Conservation (phyloP, 805 yeast species). For the Metschnikowia peoriensis region DNA sequence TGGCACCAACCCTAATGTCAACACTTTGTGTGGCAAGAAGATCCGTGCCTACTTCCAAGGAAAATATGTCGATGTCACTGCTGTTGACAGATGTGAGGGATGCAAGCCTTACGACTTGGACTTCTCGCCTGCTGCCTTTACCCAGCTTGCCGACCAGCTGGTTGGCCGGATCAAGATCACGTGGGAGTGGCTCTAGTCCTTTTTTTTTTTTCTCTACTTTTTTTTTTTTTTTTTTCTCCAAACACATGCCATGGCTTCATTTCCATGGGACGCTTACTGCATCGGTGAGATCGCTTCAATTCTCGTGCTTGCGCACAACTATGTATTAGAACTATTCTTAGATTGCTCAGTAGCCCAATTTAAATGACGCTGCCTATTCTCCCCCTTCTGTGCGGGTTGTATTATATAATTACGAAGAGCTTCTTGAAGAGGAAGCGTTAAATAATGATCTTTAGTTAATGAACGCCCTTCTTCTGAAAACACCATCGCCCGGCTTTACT, state of each 20-base stretch:
- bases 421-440: too few relatives aligned
- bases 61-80: constrained; percentile 54
- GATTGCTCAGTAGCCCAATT: not conserved
- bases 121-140: constrained; percentile 60
- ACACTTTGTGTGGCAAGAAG: constrained; percentile 53
- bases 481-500: too few relatives aligned
- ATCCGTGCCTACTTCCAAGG: constrained; percentile 47
- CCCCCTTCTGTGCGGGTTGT: too few relatives aligned
- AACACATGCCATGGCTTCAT: not conserved
- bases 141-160: constrained; percentile 46
- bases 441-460: too few relatives aligned
- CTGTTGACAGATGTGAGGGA: constrained; percentile 57
- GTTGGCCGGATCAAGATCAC: constrained; percentile 54
- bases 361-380: not conserved
- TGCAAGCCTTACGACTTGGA: constrained; percentile 52
- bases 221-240: not conserved
- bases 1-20: constrained; percentile 38
- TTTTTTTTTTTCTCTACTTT: not conserved
- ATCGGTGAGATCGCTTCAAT: not conserved
- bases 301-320: not conserved
- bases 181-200: constrained; percentile 40
- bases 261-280: not conserved
- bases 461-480: too few relatives aligned
- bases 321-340: not conserved
- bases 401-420: too few relatives aligned